These are phyloP conservation scores for Trypanosoma scelopori DNA, from an alignment of 208 protist species.

Conservation along the genomic window DNA sequence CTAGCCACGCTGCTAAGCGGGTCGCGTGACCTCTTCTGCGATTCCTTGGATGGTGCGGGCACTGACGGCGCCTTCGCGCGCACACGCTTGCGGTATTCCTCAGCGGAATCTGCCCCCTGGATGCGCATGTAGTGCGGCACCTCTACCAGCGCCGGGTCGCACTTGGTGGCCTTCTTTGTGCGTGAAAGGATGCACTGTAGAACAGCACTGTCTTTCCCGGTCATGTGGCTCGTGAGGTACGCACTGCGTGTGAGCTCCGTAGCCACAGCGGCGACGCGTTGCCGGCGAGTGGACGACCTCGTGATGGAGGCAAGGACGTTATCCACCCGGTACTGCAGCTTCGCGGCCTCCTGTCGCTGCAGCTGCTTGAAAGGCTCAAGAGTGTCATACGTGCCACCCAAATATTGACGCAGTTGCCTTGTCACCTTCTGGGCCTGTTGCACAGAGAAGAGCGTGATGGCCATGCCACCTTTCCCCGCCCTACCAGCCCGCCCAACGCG, in stretches of 20 bases:
- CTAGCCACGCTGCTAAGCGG: conserved; percentile 70
- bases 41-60: conserved; percentile 31
- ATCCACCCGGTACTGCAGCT: conserved; percentile 88
- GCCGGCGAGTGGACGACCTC: conserved; percentile 71
- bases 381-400: conserved; percentile 39
- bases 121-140: conserved; percentile 90
- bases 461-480: conserved; percentile 83
- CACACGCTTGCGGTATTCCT: conserved; percentile 78
- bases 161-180: conserved; percentile 72
- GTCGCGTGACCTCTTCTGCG: conserved; percentile 38
- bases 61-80: conserved; percentile 51
- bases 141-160: conserved; percentile 87
- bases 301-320: conserved; percentile 75
- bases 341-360: conserved; percentile 68
- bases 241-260: conserved; percentile 89
- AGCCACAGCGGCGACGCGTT: conserved; percentile 79
- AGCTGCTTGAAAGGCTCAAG: conserved; percentile 77
- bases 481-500: conserved; percentile 94
- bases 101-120: conserved; percentile 55
- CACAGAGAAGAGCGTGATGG: conserved; percentile 87
- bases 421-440: conserved; percentile 68
- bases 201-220: conserved; percentile 87
- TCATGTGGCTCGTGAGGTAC: conserved; percentile 89
- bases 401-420: conserved; percentile 58
- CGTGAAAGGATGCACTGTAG: conserved; percentile 77